Evolutionary conservation across 2,329 filamentous ascomycete genomes (phyloP).

Genomic region (Phoma herbarum): DNA sequence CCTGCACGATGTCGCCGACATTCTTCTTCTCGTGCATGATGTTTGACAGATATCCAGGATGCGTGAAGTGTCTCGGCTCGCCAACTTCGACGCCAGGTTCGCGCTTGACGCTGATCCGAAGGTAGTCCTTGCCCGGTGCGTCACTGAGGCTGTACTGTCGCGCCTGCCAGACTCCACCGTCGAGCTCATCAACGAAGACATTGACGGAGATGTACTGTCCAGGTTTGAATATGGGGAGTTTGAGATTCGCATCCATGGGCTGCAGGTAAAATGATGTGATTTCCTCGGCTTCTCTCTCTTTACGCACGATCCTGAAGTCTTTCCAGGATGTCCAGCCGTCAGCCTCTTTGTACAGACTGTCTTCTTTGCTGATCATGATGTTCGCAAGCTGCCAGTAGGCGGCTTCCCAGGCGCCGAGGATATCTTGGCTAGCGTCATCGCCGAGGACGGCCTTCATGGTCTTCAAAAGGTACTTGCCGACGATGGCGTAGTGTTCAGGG

Average conservation of each 20-base stretch:
- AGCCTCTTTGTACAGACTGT: slow-evolving; percentile 68
- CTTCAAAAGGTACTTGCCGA: slow-evolving; percentile 73
- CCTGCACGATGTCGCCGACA: slow-evolving; percentile 68
- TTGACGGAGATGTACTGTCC: slow-evolving; percentile 77
- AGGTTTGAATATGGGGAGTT: slow-evolving; percentile 70
- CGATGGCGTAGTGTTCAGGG: slow-evolving; percentile 74
- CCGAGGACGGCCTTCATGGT: slow-evolving; percentile 75
- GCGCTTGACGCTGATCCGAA: slow-evolving; percentile 76
- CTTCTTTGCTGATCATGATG: slow-evolving; percentile 74
- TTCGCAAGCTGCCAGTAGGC: slow-evolving; percentile 78
- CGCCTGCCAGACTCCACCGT: slow-evolving; percentile 66
- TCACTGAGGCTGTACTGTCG: slow-evolving; percentile 79
- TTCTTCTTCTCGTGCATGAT: slow-evolving; percentile 69
- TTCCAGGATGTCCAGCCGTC: slow-evolving; percentile 73
- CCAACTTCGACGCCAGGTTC: slow-evolving; percentile 64
- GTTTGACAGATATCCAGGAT: slow-evolving; percentile 74
- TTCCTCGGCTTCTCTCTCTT: slow-evolving; percentile 71
- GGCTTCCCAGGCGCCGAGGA: slow-evolving; percentile 72
- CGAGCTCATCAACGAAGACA: slow-evolving; percentile 60
- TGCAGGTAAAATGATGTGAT: slow-evolving; percentile 76
- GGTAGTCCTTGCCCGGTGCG: slow-evolving; percentile 66
- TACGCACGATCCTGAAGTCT: slow-evolving; percentile 70
- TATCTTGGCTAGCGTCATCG: slow-evolving; percentile 69
- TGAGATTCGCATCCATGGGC: slow-evolving; percentile 66
- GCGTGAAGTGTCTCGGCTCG: slow-evolving; percentile 57